These are phyloP conservation scores for Huiozyma sinensis DNA, from an alignment of 805 yeast species.

Conservation along the genomic window DNA sequence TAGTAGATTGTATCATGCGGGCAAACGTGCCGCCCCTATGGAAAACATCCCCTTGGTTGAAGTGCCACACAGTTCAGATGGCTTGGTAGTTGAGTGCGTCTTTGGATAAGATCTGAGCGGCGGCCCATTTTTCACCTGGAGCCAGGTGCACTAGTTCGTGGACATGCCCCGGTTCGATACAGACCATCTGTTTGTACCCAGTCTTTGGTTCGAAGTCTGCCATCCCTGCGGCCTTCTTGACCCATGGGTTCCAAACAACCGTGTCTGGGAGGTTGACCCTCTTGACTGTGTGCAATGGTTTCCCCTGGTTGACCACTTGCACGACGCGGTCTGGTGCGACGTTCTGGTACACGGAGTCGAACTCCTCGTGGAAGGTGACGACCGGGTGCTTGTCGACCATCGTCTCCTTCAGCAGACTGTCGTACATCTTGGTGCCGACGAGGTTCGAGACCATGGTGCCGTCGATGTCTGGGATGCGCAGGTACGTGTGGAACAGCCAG, in stretches of 20 bases:
- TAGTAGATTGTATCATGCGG: no score
- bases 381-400: constrained; percentile 70
- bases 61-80: constrained; percentile 10
- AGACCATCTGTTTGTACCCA: constrained; percentile 81
- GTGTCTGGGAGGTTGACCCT: constrained; percentile 52
- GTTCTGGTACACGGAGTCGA: constrained; percentile 72
- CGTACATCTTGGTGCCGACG: constrained; percentile 60
- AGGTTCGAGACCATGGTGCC: constrained; percentile 70
- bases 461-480: constrained; percentile 63
- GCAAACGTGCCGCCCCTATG: no score
- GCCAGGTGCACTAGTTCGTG: constrained; percentile 49
- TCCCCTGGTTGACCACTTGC: constrained; percentile 62
- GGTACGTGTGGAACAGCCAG: constrained; percentile 91
- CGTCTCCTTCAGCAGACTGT: constrained; percentile 56
- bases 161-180: constrained; percentile 91
- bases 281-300: constrained; percentile 56
- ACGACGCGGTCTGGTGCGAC: constrained; percentile 44
- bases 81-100: constrained; percentile 56
- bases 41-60: no score
- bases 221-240: constrained; percentile 69
- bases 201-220: constrained; percentile 78
- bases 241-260: constrained; percentile 99
- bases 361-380: constrained; percentile 61
- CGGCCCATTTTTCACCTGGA: constrained; percentile 73
- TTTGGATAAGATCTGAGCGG: constrained; percentile 46